Base-by-base conservation (phyloP, 2,329 filamentous ascomycete species). In the Fusarium mexicanum region DNA sequence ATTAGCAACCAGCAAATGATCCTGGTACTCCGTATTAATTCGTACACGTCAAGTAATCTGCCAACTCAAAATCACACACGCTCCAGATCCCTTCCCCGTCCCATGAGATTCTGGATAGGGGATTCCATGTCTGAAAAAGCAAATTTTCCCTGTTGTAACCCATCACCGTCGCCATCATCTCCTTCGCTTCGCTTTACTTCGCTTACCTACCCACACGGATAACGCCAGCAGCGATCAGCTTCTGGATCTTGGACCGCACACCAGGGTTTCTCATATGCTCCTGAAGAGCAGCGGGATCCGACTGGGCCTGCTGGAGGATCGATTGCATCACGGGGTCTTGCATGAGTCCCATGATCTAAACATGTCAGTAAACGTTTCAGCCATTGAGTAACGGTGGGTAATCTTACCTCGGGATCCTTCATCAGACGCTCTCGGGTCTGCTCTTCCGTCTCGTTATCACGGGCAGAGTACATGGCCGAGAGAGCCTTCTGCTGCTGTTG, bases 271-370 rank as follows among this genome's bases (percentile, higher is more conserved):
- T 94, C 94, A 99, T 98, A 85, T 99, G 97, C 83, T 99, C 96
- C 82, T 97, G 93, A 72, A 99, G 90, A 51, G 96, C 96, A 55
- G 93, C 93, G 24, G 96, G 96, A 80, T 99, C 94, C 63, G 91
- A 91, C 88, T 98, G 97, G 51, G 96, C 96, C 86, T 99, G 96
- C 83, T 98, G 95, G 64, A 98, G 90, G 76, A 98, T 98, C 76
- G 93, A 93, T 86, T 99, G 95, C 96, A 99, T 98, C 81, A 99
- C 92, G 22, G 96, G 96, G 81, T 99, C 96, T 83, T 95, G 92
- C 85, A 98, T 93, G 80, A 98, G 96, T 72, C 87, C 84, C 89
- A 97, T 94, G 82, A 98, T 98, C 91, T 87, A 77, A 46, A 57
- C 6, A 61, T 43, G 78, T 85, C 76, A 83, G 79, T 61, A 73